Evolutionary conservation across 2,329 filamentous ascomycete species (phyloP).

Genomic region (Fusarium sp.): DNA sequence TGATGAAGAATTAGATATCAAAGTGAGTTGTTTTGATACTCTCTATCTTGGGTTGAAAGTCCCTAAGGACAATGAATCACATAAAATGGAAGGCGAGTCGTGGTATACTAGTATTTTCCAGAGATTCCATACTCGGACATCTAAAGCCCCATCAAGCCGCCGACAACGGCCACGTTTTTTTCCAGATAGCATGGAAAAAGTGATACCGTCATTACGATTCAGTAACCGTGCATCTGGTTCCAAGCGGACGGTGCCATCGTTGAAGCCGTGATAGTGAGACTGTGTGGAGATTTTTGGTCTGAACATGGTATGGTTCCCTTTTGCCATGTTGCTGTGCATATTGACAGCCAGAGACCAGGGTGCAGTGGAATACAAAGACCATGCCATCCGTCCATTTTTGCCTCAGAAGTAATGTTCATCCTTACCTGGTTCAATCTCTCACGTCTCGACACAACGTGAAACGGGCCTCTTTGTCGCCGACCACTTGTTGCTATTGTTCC

Average conservation of each 20-base stretch:
- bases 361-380: constrained; percentile 35
- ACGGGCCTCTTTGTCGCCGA: constrained; percentile 9
- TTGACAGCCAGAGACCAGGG: constrained; percentile 30
- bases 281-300: constrained; percentile 30
- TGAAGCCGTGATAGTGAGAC: constrained; percentile 20
- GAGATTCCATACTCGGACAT: neutral
- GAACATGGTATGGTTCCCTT: constrained; percentile 31
- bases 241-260: constrained; percentile 36
- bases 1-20: constrained; percentile 21
- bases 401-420: constrained; percentile 29
- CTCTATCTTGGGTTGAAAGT: constrained; percentile 13
- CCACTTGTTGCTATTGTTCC: constrained; percentile 25
- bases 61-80: constrained; percentile 21
- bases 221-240: constrained; percentile 26
- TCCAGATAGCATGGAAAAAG: constrained; percentile 24
- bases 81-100: constrained; percentile 13
- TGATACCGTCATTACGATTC: constrained; percentile 30
- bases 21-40: neutral
- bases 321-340: constrained; percentile 27
- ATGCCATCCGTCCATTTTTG: constrained; percentile 35
- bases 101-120: constrained; percentile 37
- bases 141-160: constrained; percentile 34
- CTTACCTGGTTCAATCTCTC: constrained; percentile 34
- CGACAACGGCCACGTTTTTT: constrained; percentile 35
- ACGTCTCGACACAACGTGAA: constrained; percentile 37